phyloP scores from a whole-genome alignment of 345 rosid genomes.

The Camelina neglecta region DNA sequence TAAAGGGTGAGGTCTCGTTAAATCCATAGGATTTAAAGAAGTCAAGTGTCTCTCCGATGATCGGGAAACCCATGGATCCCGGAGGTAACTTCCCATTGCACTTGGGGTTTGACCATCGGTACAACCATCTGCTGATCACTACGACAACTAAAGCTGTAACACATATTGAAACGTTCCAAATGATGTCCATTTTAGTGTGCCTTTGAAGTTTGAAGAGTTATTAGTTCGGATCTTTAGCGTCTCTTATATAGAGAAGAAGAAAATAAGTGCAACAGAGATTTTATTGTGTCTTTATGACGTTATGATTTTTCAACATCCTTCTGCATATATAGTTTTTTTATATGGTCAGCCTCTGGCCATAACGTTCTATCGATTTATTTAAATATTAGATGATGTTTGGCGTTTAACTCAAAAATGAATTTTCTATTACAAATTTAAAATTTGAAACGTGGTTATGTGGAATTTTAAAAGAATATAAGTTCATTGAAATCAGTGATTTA shows the following conservation, averaged over 20 bases:
- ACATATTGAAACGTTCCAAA: not conserved
- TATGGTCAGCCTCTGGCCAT: too few relatives aligned
- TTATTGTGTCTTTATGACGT: too few relatives aligned
- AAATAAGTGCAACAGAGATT: too few relatives aligned
- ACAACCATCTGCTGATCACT: not conserved
- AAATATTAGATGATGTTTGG: too few relatives aligned
- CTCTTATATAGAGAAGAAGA: not conserved
- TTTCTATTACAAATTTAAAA: too few relatives aligned
- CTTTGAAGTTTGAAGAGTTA: not conserved
- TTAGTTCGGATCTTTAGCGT: not conserved
- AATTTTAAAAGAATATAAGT: too few relatives aligned
- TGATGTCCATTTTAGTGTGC: not conserved
- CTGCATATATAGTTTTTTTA: too few relatives aligned
- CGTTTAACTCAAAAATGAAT: too few relatives aligned
- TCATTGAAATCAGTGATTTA: too few relatives aligned
- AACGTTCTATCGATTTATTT: too few relatives aligned
- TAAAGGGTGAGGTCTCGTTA: constrained; percentile 6
- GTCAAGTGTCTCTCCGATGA: constrained; percentile 23
- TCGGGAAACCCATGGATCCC: constrained; percentile 38
- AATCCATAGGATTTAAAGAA: not conserved
- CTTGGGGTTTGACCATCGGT: constrained; percentile 28
- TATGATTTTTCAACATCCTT: too few relatives aligned
- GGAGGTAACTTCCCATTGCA: constrained; percentile 36
- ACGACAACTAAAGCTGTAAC: not conserved
- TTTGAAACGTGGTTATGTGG: too few relatives aligned